Evolutionary conservation across 225 moss, liverwort and hornwort species (phyloP).

Genomic region (Polytrichum formosum): DNA sequence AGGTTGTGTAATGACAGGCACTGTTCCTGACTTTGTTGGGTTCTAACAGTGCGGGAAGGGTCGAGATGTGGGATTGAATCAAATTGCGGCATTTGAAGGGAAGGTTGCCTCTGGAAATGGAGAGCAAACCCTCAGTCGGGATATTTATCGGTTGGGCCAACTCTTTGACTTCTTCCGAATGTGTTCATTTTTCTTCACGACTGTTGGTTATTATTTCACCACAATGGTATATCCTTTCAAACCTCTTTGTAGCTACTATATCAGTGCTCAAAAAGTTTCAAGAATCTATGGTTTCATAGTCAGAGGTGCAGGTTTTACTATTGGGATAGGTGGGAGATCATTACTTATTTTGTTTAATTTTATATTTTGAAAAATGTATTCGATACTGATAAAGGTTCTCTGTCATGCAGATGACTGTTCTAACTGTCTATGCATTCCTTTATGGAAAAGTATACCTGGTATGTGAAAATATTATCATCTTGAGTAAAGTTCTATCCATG

Average conservation of each 20-base stretch:
- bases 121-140: constrained; percentile 67
- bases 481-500: not conserved
- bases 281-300: no score
- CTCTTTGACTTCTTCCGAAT: constrained; percentile 68
- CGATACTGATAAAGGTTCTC: not conserved
- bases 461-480: constrained; percentile 13
- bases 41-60: constrained; percentile 62
- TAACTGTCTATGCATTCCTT: constrained; percentile 61
- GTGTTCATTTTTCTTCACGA: constrained; percentile 67
- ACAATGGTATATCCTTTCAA: constrained; percentile 45
- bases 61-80: constrained; percentile 71
- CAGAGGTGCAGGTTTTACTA: not conserved
- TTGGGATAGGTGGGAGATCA: not conserved
- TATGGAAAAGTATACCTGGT: constrained; percentile 74
- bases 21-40: constrained; percentile 3
- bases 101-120: constrained; percentile 69
- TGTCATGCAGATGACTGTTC: constrained; percentile 53
- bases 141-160: constrained; percentile 65
- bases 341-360: not conserved
- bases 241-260: constrained; percentile 2
- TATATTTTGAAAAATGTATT: not conserved
- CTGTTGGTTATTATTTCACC: constrained; percentile 67
- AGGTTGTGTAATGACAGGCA: no score
- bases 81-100: constrained; percentile 73
- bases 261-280: no score